Evolutionary conservation across 2,329 filamentous ascomycete species (phyloP), one percentile per base, ranked within the genome.

Genomic region (Arthrobotrys musiformis): DNA sequence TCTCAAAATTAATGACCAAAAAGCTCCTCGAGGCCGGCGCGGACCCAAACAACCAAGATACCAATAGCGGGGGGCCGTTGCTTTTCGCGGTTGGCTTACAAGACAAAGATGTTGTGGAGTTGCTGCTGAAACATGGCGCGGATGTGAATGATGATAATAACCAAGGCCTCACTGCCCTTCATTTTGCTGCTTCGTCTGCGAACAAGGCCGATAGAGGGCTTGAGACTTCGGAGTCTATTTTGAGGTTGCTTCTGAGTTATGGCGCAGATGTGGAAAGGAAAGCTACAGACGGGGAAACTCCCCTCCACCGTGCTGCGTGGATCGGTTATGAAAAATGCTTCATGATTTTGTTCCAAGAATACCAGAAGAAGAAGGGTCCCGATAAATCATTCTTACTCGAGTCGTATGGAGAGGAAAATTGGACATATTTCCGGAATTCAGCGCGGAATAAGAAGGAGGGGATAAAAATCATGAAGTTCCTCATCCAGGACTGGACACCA

Each of bases 101-200:
- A 22, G 68, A 79, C 24, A 72, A 78, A 37, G 70, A 64, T 4
- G 69, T 78, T 17, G 73, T 79, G n/a, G 61, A 68, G n/a, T 42
- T 75, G n/a, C 73, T 80, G 19, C 30, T 80, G n/a, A 50, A 63
- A 24, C 70, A 79, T 30, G 72, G 79, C 9, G 68, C 79, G 9
- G 70, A 80, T 61, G 61, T 70, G 2, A 77, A 77, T 28, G 73
- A 77, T 22, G 73, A 77, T 17, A 66, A 77, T 26, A 66, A 70
- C 33, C 66, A 77, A 42, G 73, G 73, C 3, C 35, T 61, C 11
- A 77, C 73, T 4, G 50, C 73, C 0, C 33, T 77, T 22, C 70
- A 76, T 52, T 48, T 50, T 15, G 70, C 63, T 0, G 63, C 70
- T 17, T 64, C 70, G 2, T 44, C 70, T 11, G 33, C 19, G 24